A percentile compares a stretch with the other conserved stretches of the same genome.
Evolutionary conservation across 768 basidiomycete species (phyloP).

Genomic region (Lactarius trivialis): DNA sequence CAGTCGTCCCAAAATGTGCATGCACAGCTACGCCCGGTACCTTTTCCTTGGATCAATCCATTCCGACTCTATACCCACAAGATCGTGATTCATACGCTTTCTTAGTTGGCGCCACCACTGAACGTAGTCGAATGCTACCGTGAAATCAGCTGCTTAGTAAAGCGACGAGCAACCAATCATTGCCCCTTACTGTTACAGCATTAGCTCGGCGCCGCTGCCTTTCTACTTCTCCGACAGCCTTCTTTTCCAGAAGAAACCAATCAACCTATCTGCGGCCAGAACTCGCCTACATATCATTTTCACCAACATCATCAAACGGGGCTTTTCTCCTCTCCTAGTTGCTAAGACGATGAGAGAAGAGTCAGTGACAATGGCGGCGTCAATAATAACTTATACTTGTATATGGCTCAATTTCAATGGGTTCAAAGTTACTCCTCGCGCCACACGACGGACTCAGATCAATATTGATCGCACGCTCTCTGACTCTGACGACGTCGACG

Average conservation of each 20-base stretch:
- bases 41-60: not conserved
- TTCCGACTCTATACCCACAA: not conserved
- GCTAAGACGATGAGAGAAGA: constrained; percentile 2
- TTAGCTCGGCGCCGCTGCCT: not conserved
- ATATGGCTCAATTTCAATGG: not conserved
- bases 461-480: not conserved
- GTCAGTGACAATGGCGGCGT: not conserved
- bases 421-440: not conserved
- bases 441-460: not conserved
- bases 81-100: not conserved
- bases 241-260: not conserved
- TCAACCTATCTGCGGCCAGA: not conserved
- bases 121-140: not conserved
- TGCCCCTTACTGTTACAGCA: not conserved
- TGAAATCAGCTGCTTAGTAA: not conserved
- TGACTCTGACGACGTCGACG: not conserved
- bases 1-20: not conserved
- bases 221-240: not conserved
- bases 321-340: not conserved
- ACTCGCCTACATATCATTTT: not conserved
- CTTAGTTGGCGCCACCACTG: not conserved
- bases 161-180: not conserved
- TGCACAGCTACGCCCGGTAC: not conserved
- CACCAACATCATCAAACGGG: not conserved
- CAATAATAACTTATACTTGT: not conserved